Conservation (phyloP, 2,329 filamentous ascomycete genomes). For the Endocalyx cinctus region DNA sequence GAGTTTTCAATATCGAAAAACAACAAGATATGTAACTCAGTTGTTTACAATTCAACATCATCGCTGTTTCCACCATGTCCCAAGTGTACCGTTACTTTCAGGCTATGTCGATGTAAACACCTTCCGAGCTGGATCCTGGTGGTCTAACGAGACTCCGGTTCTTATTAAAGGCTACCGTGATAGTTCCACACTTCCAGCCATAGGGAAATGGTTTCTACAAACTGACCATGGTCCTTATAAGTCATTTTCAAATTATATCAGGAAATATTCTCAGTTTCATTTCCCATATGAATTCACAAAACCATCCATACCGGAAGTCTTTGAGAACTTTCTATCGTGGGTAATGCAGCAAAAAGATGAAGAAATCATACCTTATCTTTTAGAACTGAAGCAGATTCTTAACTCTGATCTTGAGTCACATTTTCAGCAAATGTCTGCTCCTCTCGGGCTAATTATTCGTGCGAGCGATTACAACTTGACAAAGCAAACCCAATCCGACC, state of each 20-base stretch:
- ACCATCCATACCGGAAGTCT: background rate
- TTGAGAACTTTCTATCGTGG: too few species aligned
- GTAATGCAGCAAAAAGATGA: too few species aligned
- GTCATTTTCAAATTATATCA: too few species aligned
- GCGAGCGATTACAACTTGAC: slow-evolving; percentile 43
- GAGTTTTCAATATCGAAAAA: too few species aligned
- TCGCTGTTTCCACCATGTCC: background rate
- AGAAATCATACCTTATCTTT: too few species aligned
- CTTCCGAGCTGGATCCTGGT: slow-evolving; percentile 17
- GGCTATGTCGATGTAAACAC: slow-evolving; percentile 13
- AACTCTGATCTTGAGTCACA: too few species aligned
- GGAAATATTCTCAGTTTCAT: too few species aligned
- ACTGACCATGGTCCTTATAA: too few species aligned
- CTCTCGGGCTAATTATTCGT: slow-evolving; percentile 61
- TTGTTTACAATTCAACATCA: too few species aligned
- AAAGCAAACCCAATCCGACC: slow-evolving; percentile 6
- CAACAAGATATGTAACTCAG: too few species aligned
- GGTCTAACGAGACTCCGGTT: slow-evolving; percentile 15
- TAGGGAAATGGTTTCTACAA: slow-evolving; percentile 25
- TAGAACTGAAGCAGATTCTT: too few species aligned
- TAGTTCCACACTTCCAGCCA: slow-evolving; percentile 10
- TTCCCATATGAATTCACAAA: slow-evolving; percentile 25
- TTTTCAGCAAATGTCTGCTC: slow-evolving; percentile 56
- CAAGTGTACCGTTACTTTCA: slow-evolving; percentile 4
- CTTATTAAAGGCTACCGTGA: slow-evolving; percentile 1